Evolutionary conservation across 768 basidiomycete species (phyloP), one percentile per base, ranked within the genome.

Genomic region (Hericium rajendrae): DNA sequence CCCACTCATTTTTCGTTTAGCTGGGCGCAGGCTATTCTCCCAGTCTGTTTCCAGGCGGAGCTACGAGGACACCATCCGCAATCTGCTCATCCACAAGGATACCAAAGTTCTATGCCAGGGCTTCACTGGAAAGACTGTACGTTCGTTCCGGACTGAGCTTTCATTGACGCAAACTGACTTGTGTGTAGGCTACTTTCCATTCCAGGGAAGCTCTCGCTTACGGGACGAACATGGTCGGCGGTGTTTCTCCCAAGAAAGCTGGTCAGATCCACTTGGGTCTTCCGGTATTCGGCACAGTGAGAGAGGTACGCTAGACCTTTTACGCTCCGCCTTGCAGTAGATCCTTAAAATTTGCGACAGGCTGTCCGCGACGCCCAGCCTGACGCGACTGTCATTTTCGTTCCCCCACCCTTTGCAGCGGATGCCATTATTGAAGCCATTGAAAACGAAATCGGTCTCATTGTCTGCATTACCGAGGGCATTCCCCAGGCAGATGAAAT

Each of bases 341-440:
- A 28, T 6, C 26, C 46, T 53, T 59, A 49, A 51, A 16, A 38
- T 18, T 48, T 55, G 46, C 51, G 37, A 38, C 67, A 97, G 93
- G 95, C 97, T 46, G 93, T 94, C 60, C 76, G 81, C 51, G 86
- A 91, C 61, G 82, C 85, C 46, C 75, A 83, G 61, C 97, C 97
- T 11, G 95, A 98, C 66, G 97, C 97, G 28, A 86, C 92, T 38
- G 85, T 99, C 58, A 84, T 99, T 73, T 99, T 98, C 71, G 97
- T 99, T 13, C 97, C 97, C 4, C 97, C 97, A n/a, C 91, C 94
- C 4, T 79, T 80, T 52, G 95, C 95, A 18, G 97, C 92, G 28
- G 94, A 95, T 62, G 97, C 97, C 43, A 97, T 99, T 70, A 85
- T 99, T 56, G 97, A 99, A 72, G 97, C 97, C 38, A 97, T 99